Evolutionary conservation across 495 filamentous ascomycete genomes (phyloP).

Genomic region (Hypomontagnella submonticulosa): DNA sequence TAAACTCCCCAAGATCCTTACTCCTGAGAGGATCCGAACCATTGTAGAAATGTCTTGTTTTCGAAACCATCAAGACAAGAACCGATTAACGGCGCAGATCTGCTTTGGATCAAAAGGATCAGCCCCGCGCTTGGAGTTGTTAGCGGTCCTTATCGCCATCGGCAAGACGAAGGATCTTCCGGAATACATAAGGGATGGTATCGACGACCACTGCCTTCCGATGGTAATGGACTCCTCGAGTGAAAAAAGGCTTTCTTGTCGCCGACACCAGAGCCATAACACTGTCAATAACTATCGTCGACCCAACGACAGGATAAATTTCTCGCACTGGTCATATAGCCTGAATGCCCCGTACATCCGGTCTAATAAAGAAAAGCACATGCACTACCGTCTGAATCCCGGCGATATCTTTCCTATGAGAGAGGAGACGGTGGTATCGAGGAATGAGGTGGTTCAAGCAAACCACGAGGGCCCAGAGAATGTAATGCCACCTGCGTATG

Average conservation of each 20-base stretch:
- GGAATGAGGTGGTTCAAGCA: not conserved
- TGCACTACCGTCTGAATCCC: constrained; percentile 20
- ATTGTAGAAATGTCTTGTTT: constrained; percentile 13
- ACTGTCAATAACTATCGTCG: constrained; percentile 11
- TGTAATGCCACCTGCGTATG: not conserved
- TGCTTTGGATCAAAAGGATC: constrained; percentile 1
- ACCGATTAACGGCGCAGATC: constrained; percentile 9
- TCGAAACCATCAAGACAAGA: not conserved
- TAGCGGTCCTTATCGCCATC: constrained; percentile 25
- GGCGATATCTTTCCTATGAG: constrained; percentile 29
- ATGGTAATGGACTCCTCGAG: not conserved
- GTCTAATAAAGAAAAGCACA: constrained; percentile 5
- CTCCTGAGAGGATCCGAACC: constrained; percentile 10
- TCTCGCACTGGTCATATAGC: constrained; percentile 29
- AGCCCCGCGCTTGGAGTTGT: constrained; percentile 2
- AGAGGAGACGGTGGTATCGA: not conserved
- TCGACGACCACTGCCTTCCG: constrained; percentile 33
- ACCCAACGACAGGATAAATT: not conserved
- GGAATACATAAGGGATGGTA: constrained; percentile 24
- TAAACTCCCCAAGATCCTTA: constrained; percentile 13
- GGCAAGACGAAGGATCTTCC: constrained; percentile 4
- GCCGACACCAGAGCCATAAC: constrained; percentile 4
- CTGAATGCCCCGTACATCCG: constrained; percentile 19
- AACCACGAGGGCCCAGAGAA: not conserved
- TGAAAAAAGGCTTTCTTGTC: constrained; percentile 5